Evolutionary conservation across 2,329 filamentous ascomycete genomes (phyloP), one percentile per base, ranked within the genome.

Genomic region (Aspergillus uvarum): DNA sequence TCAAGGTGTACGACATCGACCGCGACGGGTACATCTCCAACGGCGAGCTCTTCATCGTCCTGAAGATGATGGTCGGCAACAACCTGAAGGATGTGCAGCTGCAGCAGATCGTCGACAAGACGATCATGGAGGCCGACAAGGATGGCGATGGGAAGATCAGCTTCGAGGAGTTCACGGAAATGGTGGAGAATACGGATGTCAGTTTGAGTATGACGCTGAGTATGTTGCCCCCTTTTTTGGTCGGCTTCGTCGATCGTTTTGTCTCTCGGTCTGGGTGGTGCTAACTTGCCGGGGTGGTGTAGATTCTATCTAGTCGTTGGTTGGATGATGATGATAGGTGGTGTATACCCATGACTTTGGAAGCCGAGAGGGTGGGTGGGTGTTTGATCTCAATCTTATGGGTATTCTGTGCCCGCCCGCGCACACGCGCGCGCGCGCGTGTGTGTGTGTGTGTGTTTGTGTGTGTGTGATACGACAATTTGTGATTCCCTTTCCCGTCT

Each of bases 51-150:
- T 99, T 98, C 78, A 98, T 99, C 72, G 95, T 99, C 73, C 85
- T 99, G 72, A 99, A 99, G 89, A 99, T 99, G 95, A 99, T 99
- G 95, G 95, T 99, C 54, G 95, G 95, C 61, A 97, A 91, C 82
- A 99, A 99, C 79, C 82, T 99, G 73, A 99, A 99, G 84, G 95
- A 99, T 77, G 92, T 97, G 80, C 95, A 99, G 81, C 81, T 99
- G 76, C 95, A 99, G 82, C 95, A 87, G 86, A 99, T 99, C 76
- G 95, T 99, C 69, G 95, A 99, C 82, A 99, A 99, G 87, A 99
- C 95, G 61, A 98, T 99, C 76, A 98, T 98, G 95, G 95, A 99
- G 82, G 95, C 95, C 52, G 95, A 99, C 78, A 84, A 93, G 69
- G 95, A 99, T 79, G 88, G 88, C 63, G 95, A 99, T 77, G 95